Base-by-base conservation (phyloP, 148 eudicot genomes). In the Rhododendron ferrugineum region DNA sequence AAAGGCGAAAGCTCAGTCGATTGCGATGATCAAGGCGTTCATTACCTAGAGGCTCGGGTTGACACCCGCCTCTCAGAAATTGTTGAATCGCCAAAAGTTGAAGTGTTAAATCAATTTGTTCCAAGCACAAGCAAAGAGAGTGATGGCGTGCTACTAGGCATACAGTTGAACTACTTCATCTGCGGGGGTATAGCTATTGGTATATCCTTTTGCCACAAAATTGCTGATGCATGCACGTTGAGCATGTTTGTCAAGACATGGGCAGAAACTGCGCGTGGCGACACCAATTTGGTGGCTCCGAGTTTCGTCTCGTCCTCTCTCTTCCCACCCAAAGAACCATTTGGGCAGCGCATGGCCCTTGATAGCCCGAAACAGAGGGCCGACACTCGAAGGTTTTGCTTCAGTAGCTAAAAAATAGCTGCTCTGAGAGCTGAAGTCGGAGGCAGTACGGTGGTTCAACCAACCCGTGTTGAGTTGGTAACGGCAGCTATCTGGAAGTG, bases 111-210 rank as follows among this genome's bases (percentile, higher is more conserved):
- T 42, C 50, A 84, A 23, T 84, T 92, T 6, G 46, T 89, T 15
- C 92, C 94, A 0, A 81, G 73, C 79, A 28, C 85, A 52, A 70
- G 84, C 54, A 3, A 42, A 76, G 62, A 16, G 13, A 23, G 82
- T 76, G 30, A 76, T 22, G 16, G 86, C 5, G 90, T 86, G 82
- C 86, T 78, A 10, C 56, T 91, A 72, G 86, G 87, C 47, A 78
- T 92, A 11, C 92, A 91, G 62, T 79, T 92, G 10, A 91, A 83
- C 56, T 23, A 22, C 66, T 90, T 91, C 23, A 79, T 75, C 1
- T 91, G 91, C 70, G 92, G 92, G 23, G 92, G 92, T 5, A 78
- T 88, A 34, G 85, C 87, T 0, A 83, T 92, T 13, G 91, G 92
- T 3, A 83, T 83, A 0, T 86, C 88, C 49, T 11, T 88, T 15